phyloP scores from a whole-genome alignment of 495 filamentous ascomycete species.

The Aspergillus carlsbadensis region DNA sequence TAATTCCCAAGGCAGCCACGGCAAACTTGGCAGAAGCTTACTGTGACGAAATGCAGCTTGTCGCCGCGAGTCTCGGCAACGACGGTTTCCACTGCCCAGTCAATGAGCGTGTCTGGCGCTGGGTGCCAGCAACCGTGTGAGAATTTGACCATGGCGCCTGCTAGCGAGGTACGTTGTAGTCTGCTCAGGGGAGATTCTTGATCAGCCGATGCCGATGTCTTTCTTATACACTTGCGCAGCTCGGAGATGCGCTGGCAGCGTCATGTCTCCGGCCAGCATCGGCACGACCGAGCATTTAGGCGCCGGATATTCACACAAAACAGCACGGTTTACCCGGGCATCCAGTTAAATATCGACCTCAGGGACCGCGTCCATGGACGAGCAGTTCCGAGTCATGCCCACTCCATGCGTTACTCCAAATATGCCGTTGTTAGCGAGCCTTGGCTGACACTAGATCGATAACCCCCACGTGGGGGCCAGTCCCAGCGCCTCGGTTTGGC shows the following conservation, averaged over 20 bases:
- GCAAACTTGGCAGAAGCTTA: not conserved
- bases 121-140: conserved; percentile 18
- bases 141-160: conserved; percentile 9
- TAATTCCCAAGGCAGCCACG: not conserved
- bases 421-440: not conserved
- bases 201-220: not conserved
- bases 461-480: conserved; percentile 6
- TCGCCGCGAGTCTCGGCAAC: conserved; percentile 11
- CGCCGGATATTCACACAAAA: not conserved
- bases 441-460: not conserved
- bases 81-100: conserved; percentile 15
- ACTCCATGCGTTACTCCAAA: not conserved
- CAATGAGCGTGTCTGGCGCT: conserved; percentile 14
- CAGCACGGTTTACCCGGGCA: not conserved
- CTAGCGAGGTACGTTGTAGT: not conserved
- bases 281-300: not conserved
- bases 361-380: not conserved
- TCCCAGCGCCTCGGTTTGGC: too few species aligned
- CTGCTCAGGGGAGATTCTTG: too few species aligned
- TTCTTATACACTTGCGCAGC: not conserved
- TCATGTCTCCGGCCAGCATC: not conserved
- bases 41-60: conserved; percentile 11
- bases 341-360: not conserved
- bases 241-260: too few species aligned
- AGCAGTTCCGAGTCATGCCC: not conserved